Percentiles rank a stretch among this genome's conserved stretches.
These are phyloP conservation scores for Podila minutissima DNA, from an alignment of 192 early-diverging fungal genomes.

Conservation along the genomic window DNA sequence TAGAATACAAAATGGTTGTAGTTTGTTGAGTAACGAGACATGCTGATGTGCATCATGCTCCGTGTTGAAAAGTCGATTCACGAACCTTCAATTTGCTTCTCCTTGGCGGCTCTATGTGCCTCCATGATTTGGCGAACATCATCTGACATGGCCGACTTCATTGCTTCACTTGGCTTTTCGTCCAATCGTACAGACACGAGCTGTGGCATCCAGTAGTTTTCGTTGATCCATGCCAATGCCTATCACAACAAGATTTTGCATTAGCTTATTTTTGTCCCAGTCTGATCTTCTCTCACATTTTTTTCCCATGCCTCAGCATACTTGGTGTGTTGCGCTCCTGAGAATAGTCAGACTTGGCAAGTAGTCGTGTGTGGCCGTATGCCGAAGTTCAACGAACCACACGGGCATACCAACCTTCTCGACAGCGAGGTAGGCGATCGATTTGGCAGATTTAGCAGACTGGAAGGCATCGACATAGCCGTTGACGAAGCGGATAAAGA, in stretches of 20 bases:
- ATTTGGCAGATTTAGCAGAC: constrained; percentile 37
- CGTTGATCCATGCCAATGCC: constrained; percentile 48
- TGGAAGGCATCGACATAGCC: constrained; percentile 50
- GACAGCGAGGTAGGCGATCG: constrained; percentile 45
- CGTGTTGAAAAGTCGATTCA: not conserved
- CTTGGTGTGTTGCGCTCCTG: constrained; percentile 35
- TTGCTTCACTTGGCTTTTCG: constrained; percentile 15
- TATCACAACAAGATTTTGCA: not conserved
- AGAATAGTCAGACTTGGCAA: constrained; percentile 38
- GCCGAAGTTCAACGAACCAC: constrained; percentile 41
- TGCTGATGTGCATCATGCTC: not conserved
- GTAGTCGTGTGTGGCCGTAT: constrained; percentile 48
- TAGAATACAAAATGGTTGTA: not conserved
- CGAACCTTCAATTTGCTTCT: constrained; percentile 43
- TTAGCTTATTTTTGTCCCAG: constrained; percentile 1
- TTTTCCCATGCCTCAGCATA: not conserved
- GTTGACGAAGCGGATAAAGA: constrained; percentile 53
- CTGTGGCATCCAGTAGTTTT: constrained; percentile 46
- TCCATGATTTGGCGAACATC: constrained; percentile 32
- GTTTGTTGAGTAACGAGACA: not conserved
- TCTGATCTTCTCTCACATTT: too few relatives aligned
- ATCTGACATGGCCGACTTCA: constrained; percentile 23
- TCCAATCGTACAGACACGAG: constrained; percentile 36
- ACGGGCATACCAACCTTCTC: constrained; percentile 48
- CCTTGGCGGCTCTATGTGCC: constrained; percentile 15